Percentiles rank a stretch among this genome's conserved stretches.
phyloP scores from a whole-genome alignment of 495 filamentous ascomycete species.

The Podospora australis region DNA sequence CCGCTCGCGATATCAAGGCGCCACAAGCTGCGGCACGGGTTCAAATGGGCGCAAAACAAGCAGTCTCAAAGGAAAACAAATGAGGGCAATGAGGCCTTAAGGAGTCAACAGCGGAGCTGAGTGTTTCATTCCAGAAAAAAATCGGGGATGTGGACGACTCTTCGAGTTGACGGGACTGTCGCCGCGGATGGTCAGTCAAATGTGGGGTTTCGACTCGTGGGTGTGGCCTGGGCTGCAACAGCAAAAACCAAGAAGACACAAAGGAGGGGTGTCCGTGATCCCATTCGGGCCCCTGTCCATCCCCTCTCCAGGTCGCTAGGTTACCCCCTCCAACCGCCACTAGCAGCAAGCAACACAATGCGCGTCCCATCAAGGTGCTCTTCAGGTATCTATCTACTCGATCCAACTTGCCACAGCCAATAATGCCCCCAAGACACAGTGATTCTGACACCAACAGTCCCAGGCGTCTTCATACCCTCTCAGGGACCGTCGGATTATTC shows the following conservation, averaged over 20 bases:
- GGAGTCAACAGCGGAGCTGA: background rate
- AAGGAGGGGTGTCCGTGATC: conserved; percentile 23
- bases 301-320: background rate
- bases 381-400: too few relatives aligned
- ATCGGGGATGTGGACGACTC: conserved; percentile 11
- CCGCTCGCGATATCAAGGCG: too few relatives aligned
- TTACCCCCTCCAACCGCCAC: too few relatives aligned
- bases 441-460: too few relatives aligned
- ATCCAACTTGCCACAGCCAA: too few relatives aligned
- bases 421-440: too few relatives aligned
- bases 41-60: too few relatives aligned
- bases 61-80: too few relatives aligned
- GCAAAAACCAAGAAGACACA: conserved; percentile 9
- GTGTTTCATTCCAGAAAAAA: conserved; percentile 3
- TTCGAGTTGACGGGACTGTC: conserved; percentile 3
- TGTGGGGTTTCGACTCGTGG: conserved; percentile 19
- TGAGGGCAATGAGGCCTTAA: background rate
- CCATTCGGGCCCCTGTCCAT: background rate
- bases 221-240: conserved; percentile 3
- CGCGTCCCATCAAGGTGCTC: conserved; percentile 1
- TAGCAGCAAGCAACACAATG: too few relatives aligned
- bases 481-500: too few relatives aligned
- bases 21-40: background rate
- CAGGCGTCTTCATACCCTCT: too few relatives aligned
- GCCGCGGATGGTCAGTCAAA: conserved; percentile 18